Conservation (phyloP, 768 basidiomycete species). For the Mycena vitilis region DNA sequence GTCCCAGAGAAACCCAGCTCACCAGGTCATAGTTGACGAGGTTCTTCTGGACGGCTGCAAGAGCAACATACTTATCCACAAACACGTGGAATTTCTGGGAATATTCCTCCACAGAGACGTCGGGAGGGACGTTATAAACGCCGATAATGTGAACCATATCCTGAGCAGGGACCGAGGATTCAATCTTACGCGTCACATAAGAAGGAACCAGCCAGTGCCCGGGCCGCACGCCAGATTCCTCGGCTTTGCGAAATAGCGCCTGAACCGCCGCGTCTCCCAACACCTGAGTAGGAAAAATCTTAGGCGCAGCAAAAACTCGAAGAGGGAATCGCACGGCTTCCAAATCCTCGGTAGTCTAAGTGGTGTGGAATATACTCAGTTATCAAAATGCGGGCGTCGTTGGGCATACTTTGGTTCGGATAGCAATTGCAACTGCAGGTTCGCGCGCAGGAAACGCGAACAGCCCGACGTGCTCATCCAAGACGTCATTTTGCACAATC, state of each 20-base stretch:
- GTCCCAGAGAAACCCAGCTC: not conserved
- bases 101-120: not conserved
- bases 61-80: not conserved
- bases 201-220: not conserved
- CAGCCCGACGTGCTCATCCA: not conserved
- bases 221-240: not conserved
- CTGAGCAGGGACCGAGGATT: not conserved
- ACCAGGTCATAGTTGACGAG: not conserved
- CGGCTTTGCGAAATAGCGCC: not conserved
- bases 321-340: not conserved
- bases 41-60: not conserved
- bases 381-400: not conserved
- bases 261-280: not conserved
- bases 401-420: not conserved
- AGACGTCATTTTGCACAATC: not conserved
- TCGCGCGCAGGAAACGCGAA: not conserved
- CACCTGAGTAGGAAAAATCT: not conserved
- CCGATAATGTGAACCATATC: not conserved
- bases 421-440: not conserved
- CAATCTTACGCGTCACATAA: not conserved
- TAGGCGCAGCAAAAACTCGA: no score
- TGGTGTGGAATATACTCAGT: not conserved
- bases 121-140: not conserved
- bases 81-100: not conserved
- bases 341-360: not conserved